Base-by-base conservation (phyloP, 495 filamentous ascomycete species). In the Hypoxylon perforatum region DNA sequence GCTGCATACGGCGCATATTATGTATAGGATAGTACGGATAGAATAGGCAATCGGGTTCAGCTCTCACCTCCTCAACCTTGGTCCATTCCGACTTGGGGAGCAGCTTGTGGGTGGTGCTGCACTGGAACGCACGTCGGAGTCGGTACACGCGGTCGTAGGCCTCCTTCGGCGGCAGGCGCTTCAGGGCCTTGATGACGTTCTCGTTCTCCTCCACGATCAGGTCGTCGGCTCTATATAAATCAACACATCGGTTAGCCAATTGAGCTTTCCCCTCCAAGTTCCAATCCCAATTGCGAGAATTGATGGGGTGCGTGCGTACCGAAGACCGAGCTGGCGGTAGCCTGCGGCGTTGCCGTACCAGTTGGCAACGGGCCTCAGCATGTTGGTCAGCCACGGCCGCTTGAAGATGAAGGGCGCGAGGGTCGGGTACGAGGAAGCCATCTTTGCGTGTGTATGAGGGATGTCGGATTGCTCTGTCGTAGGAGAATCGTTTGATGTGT, bases 101-200 rank as follows among this genome's bases (percentile, higher is more conserved):
- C 48, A 97, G 81, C 75, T 91, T 91, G 78, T 97, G 94, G 69
- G 72, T 72, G 64, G 78, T 57, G 69, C 74, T 77, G 78, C 93
- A 91, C 88, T 98, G 95, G 82, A 94, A 90, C 70, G 95, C 96
- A 77, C 95, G 88, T 77, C 95, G 91, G 77, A 98, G 87, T 73
- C 95, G 93, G 88, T 91, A 98, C 75, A 97, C 88, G 79, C 95
- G 94, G 84, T 99, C 95, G 81, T 98, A 98, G 71, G 88, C 85
- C 73, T 92, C 92, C 85, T 96, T 93, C 65, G 91, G 85, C 36
- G 92, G 87, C 42, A 99, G 90, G 78, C 95, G 93, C 85, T 91
- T 90, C 76, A 99, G 85, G 53, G 95, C 95, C 66, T 87, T 82
- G 77, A 93, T 88, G 71, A 98, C 93, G 25, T 78, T 78, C 70